phyloP scores from a whole-genome alignment of 2,329 filamentous ascomycete genomes.

The Penicillium sp. region DNA sequence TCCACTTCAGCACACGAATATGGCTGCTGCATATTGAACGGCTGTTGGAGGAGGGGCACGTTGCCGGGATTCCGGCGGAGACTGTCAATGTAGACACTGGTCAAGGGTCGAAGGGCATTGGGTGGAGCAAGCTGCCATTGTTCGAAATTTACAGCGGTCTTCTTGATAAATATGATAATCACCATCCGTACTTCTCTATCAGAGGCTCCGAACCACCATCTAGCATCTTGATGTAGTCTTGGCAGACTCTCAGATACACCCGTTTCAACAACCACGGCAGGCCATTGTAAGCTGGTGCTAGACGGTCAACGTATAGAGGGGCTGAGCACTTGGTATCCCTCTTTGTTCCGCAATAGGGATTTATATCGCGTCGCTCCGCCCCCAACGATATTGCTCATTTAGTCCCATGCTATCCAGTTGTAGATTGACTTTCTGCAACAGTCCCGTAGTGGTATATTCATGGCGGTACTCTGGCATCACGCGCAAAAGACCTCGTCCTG shows the following conservation, averaged over 20 bases:
- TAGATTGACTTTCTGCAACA: too few species aligned
- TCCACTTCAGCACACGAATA: background rate
- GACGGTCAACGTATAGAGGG: background rate
- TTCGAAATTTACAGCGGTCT: background rate
- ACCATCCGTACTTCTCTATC: constrained; percentile 2
- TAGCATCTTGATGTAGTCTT: constrained; percentile 4
- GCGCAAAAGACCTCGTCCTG: background rate
- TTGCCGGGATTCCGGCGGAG: background rate
- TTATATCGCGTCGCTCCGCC: too few species aligned
- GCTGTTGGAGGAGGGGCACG: background rate
- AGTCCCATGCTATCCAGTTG: too few species aligned
- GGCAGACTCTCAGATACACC: constrained; percentile 8
- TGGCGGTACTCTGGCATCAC: background rate
- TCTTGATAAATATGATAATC: constrained; percentile 2
- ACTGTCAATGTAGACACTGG: background rate
- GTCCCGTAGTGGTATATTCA: background rate
- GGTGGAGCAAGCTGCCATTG: constrained; percentile 3
- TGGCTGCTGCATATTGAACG: background rate
- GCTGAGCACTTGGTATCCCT: background rate
- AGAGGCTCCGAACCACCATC: constrained; percentile 6
- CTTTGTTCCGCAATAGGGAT: too few species aligned
- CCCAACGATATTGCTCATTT: too few species aligned
- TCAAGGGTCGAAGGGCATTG: background rate
- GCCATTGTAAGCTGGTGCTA: background rate
- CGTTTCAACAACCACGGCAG: constrained; percentile 6